A percentile compares a stretch with the other conserved stretches of the same genome.
These are phyloP conservation scores for Scytalidium lignicola DNA, from an alignment of 2,329 filamentous ascomycete species.

Conservation along the genomic window DNA sequence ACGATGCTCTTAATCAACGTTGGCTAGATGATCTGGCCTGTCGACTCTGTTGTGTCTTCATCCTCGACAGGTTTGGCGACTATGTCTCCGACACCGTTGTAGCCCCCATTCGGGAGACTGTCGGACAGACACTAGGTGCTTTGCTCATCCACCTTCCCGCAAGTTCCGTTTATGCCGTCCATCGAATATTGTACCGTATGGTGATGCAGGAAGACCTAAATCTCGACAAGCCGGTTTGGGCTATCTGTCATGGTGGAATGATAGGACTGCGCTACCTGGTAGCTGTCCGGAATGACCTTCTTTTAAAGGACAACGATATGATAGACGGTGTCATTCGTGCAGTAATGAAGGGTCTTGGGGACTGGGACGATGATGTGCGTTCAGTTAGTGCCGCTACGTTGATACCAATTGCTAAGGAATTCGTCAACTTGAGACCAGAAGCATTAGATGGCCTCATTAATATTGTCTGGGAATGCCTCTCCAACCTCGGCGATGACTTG, in stretches of 20 bases:
- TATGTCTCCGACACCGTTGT: constrained; percentile 98
- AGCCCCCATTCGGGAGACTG: constrained; percentile 90
- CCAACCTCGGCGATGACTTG: constrained; percentile 92
- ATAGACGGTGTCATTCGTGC: constrained; percentile 90
- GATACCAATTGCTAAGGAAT: constrained; percentile 92
- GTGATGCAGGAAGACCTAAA: constrained; percentile 85
- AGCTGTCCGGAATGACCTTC: constrained; percentile 85
- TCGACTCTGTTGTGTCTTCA: constrained; percentile 88
- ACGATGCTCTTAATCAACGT: constrained; percentile 70
- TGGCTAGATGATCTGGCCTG: constrained; percentile 97
- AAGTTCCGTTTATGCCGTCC: constrained; percentile 76
- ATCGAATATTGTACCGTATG: constrained; percentile 78
- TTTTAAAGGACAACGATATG: constrained; percentile 76
- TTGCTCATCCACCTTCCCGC: constrained; percentile 78
- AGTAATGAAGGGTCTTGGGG: constrained; percentile 90
- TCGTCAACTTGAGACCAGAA: constrained; percentile 75
- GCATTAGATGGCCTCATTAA: constrained; percentile 79
- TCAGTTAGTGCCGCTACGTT: constrained; percentile 96
- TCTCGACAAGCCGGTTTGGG: constrained; percentile 74
- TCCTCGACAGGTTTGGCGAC: constrained; percentile 95
- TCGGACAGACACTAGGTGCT: constrained; percentile 88
- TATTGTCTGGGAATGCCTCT: constrained; percentile 96
- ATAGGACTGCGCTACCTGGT: constrained; percentile 93
- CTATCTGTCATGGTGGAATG: constrained; percentile 97
- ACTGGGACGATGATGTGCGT: constrained; percentile 91